These are phyloP conservation scores for Rhamnella rubrinervis DNA, from an alignment of 331 rosid genomes.

Conservation along the genomic window DNA sequence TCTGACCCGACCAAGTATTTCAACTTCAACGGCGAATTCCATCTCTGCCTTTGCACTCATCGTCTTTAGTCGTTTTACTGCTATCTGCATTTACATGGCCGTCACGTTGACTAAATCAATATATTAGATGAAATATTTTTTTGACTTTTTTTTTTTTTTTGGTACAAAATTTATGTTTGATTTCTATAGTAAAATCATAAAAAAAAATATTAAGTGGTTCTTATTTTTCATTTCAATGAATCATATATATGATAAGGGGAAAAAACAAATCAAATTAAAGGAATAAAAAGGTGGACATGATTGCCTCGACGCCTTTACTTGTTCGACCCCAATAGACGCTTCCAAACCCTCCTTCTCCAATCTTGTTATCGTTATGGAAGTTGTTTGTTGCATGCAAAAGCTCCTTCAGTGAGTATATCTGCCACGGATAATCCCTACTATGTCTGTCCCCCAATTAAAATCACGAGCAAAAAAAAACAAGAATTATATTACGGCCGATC, in stretches of 20 bases:
- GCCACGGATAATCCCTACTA: constrained; percentile 67
- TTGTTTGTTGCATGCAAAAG: constrained; percentile 71
- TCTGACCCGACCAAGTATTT: constrained; percentile 85
- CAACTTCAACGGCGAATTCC: constrained; percentile 98
- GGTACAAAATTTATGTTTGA: too few species aligned
- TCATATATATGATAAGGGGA: background rate
- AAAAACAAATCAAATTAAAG: background rate
- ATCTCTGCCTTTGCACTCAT: constrained; percentile 89
- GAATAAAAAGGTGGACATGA: constrained; percentile 6
- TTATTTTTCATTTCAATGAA: background rate
- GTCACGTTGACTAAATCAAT: too few species aligned
- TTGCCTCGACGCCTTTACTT: constrained; percentile 62
- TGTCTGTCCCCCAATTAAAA: constrained; percentile 11
- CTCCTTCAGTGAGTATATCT: constrained; percentile 66
- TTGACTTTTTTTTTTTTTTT: too few species aligned
- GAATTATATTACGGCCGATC: constrained; percentile 1
- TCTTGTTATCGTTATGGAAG: constrained; percentile 64
- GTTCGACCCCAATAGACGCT: constrained; percentile 82
- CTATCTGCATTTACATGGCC: constrained; percentile 47
- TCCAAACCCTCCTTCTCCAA: constrained; percentile 88
- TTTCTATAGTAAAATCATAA: too few species aligned
- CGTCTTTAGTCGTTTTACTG: constrained; percentile 77
- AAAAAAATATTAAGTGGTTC: too few species aligned
- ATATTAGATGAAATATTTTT: too few species aligned
- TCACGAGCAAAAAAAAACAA: background rate